A percentile compares a stretch with the other conserved stretches of the same genome.
Conservation (phyloP, 1,139 yeast species). For the Debaryomyces coudertii region DNA sequence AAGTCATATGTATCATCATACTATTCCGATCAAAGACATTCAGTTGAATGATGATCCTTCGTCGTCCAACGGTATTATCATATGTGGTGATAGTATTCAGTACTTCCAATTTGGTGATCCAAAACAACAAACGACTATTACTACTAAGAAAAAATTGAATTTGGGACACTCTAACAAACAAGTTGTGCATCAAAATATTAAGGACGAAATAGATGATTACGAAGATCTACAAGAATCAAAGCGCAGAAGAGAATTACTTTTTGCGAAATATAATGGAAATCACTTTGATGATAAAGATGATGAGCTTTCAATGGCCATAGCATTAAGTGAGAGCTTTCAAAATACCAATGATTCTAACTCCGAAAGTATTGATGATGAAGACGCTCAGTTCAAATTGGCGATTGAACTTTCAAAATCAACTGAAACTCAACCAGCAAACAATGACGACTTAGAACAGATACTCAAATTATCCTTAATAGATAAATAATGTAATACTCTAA, state of each 20-base stretch:
- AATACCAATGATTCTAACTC: background rate
- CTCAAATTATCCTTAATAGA: slow-evolving; percentile 22
- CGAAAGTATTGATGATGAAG: slow-evolving; percentile 16
- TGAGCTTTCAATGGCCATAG: slow-evolving; percentile 55
- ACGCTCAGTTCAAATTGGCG: slow-evolving; percentile 30
- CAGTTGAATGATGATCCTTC: slow-evolving; percentile 44
- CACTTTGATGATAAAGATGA: slow-evolving; percentile 45
- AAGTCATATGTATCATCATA: slow-evolving; percentile 22
- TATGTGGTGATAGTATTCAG: slow-evolving; percentile 60
- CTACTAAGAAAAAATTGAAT: slow-evolving; percentile 22
- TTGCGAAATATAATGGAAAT: slow-evolving; percentile 51
- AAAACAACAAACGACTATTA: background rate
- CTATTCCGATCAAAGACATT: slow-evolving; percentile 48
- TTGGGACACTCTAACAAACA: slow-evolving; percentile 23
- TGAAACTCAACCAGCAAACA: slow-evolving; percentile 11
- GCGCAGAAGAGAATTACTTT: slow-evolving; percentile 25
- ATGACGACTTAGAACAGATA: slow-evolving; percentile 20
- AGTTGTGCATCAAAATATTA: slow-evolving; percentile 26
- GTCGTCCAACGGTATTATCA: slow-evolving; percentile 55
- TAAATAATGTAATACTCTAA: slow-evolving; percentile 11
- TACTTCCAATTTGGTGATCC: slow-evolving; percentile 61
- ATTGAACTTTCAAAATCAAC: slow-evolving; percentile 25
- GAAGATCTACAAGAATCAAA: slow-evolving; percentile 27
- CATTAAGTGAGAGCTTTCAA: slow-evolving; percentile 46
- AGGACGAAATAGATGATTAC: slow-evolving; percentile 43